Evolutionary conservation across 331 rosid species (phyloP).

Genomic region (Quercus phellos): DNA sequence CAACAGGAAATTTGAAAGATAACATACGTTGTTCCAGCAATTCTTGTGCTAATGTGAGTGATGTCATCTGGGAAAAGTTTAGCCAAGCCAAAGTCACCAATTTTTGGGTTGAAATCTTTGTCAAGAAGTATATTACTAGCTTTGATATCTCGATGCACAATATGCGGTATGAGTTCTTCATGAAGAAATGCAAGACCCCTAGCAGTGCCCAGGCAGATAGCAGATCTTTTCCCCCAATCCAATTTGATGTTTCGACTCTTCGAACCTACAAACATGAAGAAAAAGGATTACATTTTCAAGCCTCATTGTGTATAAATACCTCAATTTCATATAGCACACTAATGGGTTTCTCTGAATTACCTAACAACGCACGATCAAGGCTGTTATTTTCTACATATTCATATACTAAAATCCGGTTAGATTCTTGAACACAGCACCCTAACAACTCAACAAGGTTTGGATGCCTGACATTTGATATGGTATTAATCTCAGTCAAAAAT

Average conservation of each 20-base stretch:
- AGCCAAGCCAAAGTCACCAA: slow-evolving; percentile 97
- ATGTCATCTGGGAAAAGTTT: slow-evolving; percentile 88
- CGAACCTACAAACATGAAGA: slow-evolving; percentile 41
- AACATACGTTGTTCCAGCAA: slow-evolving; percentile 95
- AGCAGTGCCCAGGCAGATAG: slow-evolving; percentile 71
- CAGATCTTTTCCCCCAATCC: slow-evolving; percentile 80
- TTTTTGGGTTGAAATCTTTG: slow-evolving; percentile 64
- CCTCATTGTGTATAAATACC: neutral
- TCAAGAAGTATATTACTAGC: slow-evolving; percentile 92
- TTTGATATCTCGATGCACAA: slow-evolving; percentile 96
- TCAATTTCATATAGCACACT: slow-evolving; percentile 11
- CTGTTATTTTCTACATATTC: slow-evolving; percentile 78
- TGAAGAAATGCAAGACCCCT: slow-evolving; percentile 84
- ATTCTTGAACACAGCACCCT: slow-evolving; percentile 76
- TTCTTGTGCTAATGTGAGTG: slow-evolving; percentile 94
- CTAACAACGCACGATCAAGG: slow-evolving; percentile 66
- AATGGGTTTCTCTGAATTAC: slow-evolving; percentile 34
- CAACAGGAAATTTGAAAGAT: slow-evolving; percentile 24
- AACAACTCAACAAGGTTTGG: slow-evolving; percentile 85
- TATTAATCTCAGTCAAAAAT: slow-evolving; percentile 69
- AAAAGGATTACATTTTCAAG: slow-evolving; percentile 5
- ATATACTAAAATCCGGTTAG: slow-evolving; percentile 70
- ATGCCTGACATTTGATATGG: slow-evolving; percentile 77
- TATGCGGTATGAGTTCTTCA: slow-evolving; percentile 78
- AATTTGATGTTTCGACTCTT: slow-evolving; percentile 31